phyloP scores from a whole-genome alignment of 345 rosid species.

The Salix arbutifolia region DNA sequence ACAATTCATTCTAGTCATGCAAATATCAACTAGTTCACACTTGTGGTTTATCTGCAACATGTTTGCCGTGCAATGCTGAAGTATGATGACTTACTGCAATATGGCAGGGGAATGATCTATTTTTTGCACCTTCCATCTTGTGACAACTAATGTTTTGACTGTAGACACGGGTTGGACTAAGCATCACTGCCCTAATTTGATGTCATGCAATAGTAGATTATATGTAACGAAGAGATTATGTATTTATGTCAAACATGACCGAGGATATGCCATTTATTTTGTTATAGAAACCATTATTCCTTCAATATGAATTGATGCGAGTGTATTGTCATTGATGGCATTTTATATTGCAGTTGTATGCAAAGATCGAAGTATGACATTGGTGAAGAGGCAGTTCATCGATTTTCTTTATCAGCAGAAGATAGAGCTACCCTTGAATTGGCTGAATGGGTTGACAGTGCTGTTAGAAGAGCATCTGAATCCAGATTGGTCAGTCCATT shows the following conservation, averaged over 20 bases:
- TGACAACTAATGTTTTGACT: background rate
- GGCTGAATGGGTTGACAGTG: constrained; percentile 90
- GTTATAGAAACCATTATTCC: background rate
- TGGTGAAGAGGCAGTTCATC: constrained; percentile 89
- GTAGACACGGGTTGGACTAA: background rate
- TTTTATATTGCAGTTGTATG: constrained; percentile 70
- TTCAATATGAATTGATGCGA: background rate
- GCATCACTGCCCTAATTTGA: background rate
- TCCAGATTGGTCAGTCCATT: constrained; percentile 21
- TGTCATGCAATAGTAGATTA: too few relatives aligned
- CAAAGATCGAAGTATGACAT: constrained; percentile 91
- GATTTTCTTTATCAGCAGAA: constrained; percentile 91
- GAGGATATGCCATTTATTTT: too few relatives aligned
- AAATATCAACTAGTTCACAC: constrained; percentile 8
- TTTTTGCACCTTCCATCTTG: background rate
- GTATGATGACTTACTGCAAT: background rate
- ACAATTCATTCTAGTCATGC: background rate
- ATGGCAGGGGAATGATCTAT: background rate
- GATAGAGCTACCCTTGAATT: constrained; percentile 94
- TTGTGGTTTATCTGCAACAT: background rate
- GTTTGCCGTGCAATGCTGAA: background rate
- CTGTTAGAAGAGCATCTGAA: constrained; percentile 66
- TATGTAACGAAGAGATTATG: background rate
- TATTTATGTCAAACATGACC: background rate
- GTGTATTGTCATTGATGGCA: background rate